Evolutionary conservation across 139 green algal genomes (phyloP), one percentile per base, ranked within the genome.

Genomic region (Haematococcus lacustris): DNA sequence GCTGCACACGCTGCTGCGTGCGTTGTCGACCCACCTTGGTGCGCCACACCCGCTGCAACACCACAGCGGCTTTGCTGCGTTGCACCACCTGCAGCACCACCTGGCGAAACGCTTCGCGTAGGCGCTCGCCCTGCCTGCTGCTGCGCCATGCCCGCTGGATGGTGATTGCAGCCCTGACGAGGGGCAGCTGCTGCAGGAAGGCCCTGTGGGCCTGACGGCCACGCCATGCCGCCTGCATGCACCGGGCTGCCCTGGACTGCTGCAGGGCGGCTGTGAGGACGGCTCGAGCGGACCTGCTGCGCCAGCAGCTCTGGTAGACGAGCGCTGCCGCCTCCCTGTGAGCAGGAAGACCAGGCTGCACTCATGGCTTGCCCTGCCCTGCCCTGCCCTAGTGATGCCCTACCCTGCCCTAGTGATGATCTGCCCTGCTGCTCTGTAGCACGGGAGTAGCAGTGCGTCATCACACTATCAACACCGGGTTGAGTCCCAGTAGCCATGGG

Each of bases 71-170:
- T 4, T 35, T 38, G 50, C 17, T 66, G n/a, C 26, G 35, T 23
- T 41, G 35, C 69, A 62, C 43, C 47, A 67, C 70, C 32, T 50
- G 62, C 37, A 76, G 7, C 30, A 75, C 26, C 21, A 63, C 75
- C 0, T 2, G 21, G 1, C 75, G 62, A 30, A 80, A 72, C 32
- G 38, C 47, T 1, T 75, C 38, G 5, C 38, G 43, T 38, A 73
- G 69, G 32, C 47, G 43, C 32, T 38, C 9, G 17, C 75, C 75
- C 28, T 26, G 7, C 33, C 69, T 47, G 50, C 43, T 32, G 2
- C 38, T 5, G 9, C 75, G 75, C 75, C 75, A 80, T 51, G 68
- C 75, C 23, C 68, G 41, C 62, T 75, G 69, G 38, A 71, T 63
- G 5, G 25, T 37, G 13, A 41, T 28, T 25, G 65, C 65, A 4